Conservation (phyloP, 2,329 filamentous ascomycete species). For the Aureobasidium pullulans region DNA sequence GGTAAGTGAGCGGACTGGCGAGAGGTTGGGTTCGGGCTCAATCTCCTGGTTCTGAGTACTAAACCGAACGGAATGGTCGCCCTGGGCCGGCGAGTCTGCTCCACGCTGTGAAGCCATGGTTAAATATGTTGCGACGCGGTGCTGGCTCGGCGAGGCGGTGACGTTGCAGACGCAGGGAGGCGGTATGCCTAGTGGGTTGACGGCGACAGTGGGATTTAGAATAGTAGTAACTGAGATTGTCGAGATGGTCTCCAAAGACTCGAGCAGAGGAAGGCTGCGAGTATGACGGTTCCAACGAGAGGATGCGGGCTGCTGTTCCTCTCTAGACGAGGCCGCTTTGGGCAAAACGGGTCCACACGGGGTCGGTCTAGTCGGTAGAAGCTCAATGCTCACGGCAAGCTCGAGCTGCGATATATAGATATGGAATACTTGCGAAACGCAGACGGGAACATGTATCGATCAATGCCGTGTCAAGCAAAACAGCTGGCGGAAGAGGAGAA, state of each 20-base stretch:
- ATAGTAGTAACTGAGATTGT: background rate
- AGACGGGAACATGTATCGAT: background rate
- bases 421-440: background rate
- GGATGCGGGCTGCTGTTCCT: background rate
- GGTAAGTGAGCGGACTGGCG: conserved; percentile 24
- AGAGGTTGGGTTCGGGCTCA: conserved; percentile 38
- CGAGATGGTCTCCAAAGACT: background rate
- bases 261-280: background rate
- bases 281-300: background rate
- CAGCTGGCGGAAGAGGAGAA: background rate
- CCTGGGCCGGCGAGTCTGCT: conserved; percentile 6
- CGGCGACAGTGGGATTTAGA: background rate
- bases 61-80: conserved; percentile 56
- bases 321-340: conserved; percentile 5
- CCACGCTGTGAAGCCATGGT: conserved; percentile 1
- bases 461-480: background rate
- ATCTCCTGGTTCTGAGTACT: conserved; percentile 66
- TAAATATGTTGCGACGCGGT: background rate
- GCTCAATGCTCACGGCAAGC: background rate
- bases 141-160: background rate
- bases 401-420: background rate
- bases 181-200: background rate
- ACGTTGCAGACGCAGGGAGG: background rate
- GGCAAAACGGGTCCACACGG: conserved; percentile 3
- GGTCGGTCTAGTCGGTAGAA: background rate